These are phyloP conservation scores for Parmelia sp. DNA, from an alignment of 495 filamentous ascomycete genomes.

Conservation along the genomic window DNA sequence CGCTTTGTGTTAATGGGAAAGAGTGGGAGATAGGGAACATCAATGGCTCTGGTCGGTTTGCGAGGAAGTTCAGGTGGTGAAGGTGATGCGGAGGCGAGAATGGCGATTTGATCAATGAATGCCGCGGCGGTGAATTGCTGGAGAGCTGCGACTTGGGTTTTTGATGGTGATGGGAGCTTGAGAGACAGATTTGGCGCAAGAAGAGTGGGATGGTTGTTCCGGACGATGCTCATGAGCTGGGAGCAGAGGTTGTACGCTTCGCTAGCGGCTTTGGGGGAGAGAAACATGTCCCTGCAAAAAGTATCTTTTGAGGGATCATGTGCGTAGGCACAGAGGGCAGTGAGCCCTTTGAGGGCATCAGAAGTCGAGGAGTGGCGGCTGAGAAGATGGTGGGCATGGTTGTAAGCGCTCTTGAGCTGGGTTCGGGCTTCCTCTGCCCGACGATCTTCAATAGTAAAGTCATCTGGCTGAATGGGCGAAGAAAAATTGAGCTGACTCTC, in stretches of 20 bases:
- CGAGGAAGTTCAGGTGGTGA: constrained; percentile 61
- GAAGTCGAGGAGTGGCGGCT: constrained; percentile 72
- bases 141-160: constrained; percentile 69
- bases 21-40: constrained; percentile 86
- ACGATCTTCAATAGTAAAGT: constrained; percentile 60
- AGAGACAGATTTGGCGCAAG: constrained; percentile 50
- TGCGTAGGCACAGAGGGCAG: constrained; percentile 74
- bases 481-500: constrained; percentile 66
- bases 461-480: constrained; percentile 36
- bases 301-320: constrained; percentile 61
- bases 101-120: constrained; percentile 93
- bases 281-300: constrained; percentile 77
- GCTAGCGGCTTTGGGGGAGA: constrained; percentile 74
- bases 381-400: constrained; percentile 68
- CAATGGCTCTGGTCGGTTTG: constrained; percentile 72
- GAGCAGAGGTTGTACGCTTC: constrained; percentile 76
- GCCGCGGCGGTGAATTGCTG: constrained; percentile 88
- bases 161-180: constrained; percentile 61
- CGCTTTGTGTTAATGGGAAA: constrained; percentile 51
- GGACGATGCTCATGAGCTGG: constrained; percentile 76
- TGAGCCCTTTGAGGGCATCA: constrained; percentile 86
- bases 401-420: constrained; percentile 61
- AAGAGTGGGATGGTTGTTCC: constrained; percentile 63
- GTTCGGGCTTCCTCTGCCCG: constrained; percentile 61
- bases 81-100: constrained; percentile 79